Evolutionary conservation across 768 basidiomycete species (phyloP).

Genomic region (Glaciozyma martinii): DNA sequence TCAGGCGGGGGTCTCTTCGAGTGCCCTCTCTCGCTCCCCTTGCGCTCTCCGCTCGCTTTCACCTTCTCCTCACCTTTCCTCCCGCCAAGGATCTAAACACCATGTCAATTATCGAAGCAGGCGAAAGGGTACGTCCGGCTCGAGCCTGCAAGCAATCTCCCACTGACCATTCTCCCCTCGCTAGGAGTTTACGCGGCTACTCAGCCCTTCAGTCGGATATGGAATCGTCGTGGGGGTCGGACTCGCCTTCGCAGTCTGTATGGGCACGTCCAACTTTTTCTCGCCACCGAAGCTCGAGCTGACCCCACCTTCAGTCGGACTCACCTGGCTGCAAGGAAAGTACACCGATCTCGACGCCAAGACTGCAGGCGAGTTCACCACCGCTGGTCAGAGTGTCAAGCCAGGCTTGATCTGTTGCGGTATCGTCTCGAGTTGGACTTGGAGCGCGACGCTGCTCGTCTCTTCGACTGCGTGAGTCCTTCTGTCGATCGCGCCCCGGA

Average conservation of each 20-base stretch:
- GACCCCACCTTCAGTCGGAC: slow-evolving; percentile 38
- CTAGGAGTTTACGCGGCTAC: slow-evolving; percentile 9
- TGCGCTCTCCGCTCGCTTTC: too few relatives aligned
- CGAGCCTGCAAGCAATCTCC: too few relatives aligned
- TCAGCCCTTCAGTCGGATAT: slow-evolving; percentile 3
- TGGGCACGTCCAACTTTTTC: neutral
- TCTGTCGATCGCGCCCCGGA: too few relatives aligned
- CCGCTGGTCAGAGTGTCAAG: slow-evolving; percentile 13
- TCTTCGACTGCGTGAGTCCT: neutral
- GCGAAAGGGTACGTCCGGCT: too few relatives aligned
- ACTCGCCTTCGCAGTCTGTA: neutral
- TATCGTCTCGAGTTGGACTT: slow-evolving; percentile 61
- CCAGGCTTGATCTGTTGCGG: slow-evolving; percentile 87
- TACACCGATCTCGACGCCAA: slow-evolving; percentile 11
- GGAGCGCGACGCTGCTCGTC: slow-evolving; percentile 37
- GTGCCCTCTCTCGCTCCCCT: too few relatives aligned
- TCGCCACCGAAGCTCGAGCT: neutral
- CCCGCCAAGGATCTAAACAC: too few relatives aligned
- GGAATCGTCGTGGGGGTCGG: neutral
- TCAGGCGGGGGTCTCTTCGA: too few relatives aligned
- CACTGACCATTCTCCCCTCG: neutral
- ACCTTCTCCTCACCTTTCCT: too few relatives aligned
- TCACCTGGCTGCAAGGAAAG: slow-evolving; percentile 71
- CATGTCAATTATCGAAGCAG: too few relatives aligned
- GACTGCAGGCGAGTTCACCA: slow-evolving; percentile 52